Base-by-base conservation (phyloP, 2,329 filamentous ascomycete species). In the Colletotrichum costaricense region DNA sequence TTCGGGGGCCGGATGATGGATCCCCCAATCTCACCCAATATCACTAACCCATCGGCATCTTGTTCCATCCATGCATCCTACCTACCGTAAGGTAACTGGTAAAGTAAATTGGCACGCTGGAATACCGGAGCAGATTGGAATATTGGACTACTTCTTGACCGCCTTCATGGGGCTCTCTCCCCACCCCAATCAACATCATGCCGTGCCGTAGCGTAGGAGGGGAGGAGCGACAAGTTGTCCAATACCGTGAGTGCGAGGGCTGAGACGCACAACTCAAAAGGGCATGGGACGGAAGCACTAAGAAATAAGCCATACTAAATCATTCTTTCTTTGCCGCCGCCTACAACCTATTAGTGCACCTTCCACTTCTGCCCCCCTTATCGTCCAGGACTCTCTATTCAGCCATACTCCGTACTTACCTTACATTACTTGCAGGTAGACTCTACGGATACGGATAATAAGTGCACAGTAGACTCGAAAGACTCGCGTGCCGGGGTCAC, bases 21-120 rank as follows among this genome's bases (percentile, higher is more conserved):
- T 42, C 38, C 65, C 52, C 38, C 52, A 63, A 72, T 72, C 52
- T 38, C n/a, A 63, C 52, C 55, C 11, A n/a, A 54, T 72, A 38
- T 63, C 52, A 54, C 28, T 56, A 56, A 26, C 11, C 19, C 19
- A 49, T n/a, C 19, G 42, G 42, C 42, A 49, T 49, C 38, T 42
- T 42, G 42, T 38, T 16, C 35, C 35, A 38, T 38, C 35, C 33
- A 33, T 33, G 33, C 9, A 33, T 33, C 14, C 6, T 42, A 30
- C 30, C 30, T 30, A 30, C 30, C 30, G 30, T 30, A 30, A 30
- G 30, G 30, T 30, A 30, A 30, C 8, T 30, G 30, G 30, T 30
- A 42, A 16, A 14, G 14, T 42, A 16, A 7, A 14, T 42, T 42
- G 33, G 33, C 33, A 33, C 33, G 33, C 16, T 42, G 38, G 38